Evolutionary conservation across 129 eudicot genomes (phyloP).

Genomic region (Ambrosia trifida): DNA sequence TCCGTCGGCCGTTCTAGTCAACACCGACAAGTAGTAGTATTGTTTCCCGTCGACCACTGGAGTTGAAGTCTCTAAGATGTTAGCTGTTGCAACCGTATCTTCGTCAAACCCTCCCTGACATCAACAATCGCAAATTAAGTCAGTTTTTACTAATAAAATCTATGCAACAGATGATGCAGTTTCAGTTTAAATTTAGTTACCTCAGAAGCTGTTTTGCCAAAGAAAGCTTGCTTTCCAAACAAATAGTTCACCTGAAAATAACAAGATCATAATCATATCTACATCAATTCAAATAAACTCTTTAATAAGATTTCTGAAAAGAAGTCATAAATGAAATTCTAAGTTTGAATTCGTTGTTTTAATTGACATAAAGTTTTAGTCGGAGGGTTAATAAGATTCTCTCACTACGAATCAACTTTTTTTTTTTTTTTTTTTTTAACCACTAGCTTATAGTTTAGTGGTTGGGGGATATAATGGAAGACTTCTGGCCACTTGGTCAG

Average conservation of each 20-base stretch:
- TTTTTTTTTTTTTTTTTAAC: too few species aligned
- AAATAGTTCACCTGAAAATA: conserved; percentile 71
- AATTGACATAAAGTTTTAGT: too few species aligned
- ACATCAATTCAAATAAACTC: background rate
- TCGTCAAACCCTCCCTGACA: conserved; percentile 81
- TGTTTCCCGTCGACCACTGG: conserved; percentile 54
- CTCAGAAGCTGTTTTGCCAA: conserved; percentile 83
- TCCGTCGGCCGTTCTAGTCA: conserved; percentile 91
- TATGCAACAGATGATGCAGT: background rate
- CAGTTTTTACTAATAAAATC: background rate
- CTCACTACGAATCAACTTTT: too few species aligned
- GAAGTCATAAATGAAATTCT: background rate
- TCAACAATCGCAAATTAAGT: background rate
- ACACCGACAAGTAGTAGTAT: conserved; percentile 65
- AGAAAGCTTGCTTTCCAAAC: conserved; percentile 83
- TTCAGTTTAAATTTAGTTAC: conserved; percentile 23
- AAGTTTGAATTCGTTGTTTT: background rate
- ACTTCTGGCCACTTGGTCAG: too few species aligned
- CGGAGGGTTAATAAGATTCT: too few species aligned
- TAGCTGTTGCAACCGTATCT: conserved; percentile 80
- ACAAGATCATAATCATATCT: background rate
- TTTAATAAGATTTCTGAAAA: background rate
- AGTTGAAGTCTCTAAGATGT: conserved; percentile 64
- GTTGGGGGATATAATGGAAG: too few species aligned
- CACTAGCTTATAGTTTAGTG: too few species aligned